A percentile compares a stretch with the other conserved stretches of the same genome.
Conservation (phyloP, 371 early-diverging fungal genomes). For the Mucor velutinosus region DNA sequence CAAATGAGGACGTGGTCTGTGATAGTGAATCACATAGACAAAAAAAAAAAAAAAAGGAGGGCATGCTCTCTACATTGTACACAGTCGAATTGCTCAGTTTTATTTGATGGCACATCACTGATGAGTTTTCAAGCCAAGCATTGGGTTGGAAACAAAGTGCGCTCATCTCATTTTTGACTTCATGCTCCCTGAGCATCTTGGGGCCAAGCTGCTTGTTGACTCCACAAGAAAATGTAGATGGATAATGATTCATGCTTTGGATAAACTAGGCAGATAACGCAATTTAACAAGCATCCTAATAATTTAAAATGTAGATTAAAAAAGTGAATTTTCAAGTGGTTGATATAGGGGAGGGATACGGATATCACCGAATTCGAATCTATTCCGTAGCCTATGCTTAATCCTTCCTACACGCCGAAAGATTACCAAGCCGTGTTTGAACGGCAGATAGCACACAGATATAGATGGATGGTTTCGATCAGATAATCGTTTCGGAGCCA, state of each 20-base stretch:
- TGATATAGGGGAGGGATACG: background rate
- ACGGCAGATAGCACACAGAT: background rate
- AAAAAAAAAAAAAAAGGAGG: background rate
- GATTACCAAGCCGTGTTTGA: background rate
- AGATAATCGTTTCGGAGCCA: background rate
- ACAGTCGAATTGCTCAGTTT: background rate
- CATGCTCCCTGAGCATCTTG: no score
- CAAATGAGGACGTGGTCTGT: background rate
- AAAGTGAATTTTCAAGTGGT: background rate
- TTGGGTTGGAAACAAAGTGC: background rate
- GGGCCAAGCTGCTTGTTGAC: no score
- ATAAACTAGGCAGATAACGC: background rate
- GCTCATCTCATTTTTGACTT: no score
- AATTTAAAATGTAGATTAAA: background rate
- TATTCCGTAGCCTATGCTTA: conserved; percentile 3
- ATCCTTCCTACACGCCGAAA: background rate
- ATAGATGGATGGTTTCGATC: background rate
- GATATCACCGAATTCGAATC: background rate
- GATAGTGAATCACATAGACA: background rate
- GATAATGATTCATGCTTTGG: background rate
- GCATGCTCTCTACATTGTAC: background rate
- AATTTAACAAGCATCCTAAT: background rate
- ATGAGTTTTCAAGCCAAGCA: background rate
- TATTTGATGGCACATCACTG: background rate
- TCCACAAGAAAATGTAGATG: background rate